Conservation (phyloP, 495 filamentous ascomycete species). For the Penicillium bovifimosum region DNA sequence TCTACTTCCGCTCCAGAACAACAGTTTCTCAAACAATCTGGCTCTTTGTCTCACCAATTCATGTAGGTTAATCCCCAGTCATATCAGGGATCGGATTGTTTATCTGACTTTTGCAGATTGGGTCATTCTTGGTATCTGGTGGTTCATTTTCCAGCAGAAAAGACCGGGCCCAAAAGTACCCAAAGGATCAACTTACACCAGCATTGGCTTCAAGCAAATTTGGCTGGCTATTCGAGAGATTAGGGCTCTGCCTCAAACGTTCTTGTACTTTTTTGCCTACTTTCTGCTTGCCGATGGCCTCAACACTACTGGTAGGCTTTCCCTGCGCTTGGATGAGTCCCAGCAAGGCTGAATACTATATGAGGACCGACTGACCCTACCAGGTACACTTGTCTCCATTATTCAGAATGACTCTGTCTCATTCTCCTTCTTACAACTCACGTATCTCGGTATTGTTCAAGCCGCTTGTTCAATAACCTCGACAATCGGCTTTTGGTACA, state of each 20-base stretch:
- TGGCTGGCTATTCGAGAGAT: conserved; percentile 41
- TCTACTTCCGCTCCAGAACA: conserved; percentile 36
- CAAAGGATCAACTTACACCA: conserved; percentile 40
- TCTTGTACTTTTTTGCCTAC: conserved; percentile 42
- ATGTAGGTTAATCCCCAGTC: conserved; percentile 17
- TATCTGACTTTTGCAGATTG: conserved; percentile 29
- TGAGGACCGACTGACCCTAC: background rate
- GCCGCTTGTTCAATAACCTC: conserved; percentile 40
- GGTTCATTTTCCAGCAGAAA: conserved; percentile 49
- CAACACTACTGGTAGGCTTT: conserved; percentile 40
- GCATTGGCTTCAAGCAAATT: conserved; percentile 46
- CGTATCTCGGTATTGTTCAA: conserved; percentile 45
- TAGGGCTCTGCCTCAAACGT: conserved; percentile 40
- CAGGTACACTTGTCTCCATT: conserved; percentile 40
- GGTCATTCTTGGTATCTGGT: conserved; percentile 46
- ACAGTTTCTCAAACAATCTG: conserved; percentile 41
- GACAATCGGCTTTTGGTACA: conserved; percentile 48
- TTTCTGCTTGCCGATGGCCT: conserved; percentile 47
- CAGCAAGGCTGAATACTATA: background rate
- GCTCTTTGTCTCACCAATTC: conserved; percentile 45
- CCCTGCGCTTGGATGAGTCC: too few species aligned
- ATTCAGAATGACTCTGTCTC: conserved; percentile 44
- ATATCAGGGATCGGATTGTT: background rate
- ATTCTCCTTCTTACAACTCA: conserved; percentile 46
- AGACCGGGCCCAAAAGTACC: conserved; percentile 42